Evolutionary conservation across 1,284 basidiomycete genomes (phyloP).

Genomic region (Trametes pubescens): DNA sequence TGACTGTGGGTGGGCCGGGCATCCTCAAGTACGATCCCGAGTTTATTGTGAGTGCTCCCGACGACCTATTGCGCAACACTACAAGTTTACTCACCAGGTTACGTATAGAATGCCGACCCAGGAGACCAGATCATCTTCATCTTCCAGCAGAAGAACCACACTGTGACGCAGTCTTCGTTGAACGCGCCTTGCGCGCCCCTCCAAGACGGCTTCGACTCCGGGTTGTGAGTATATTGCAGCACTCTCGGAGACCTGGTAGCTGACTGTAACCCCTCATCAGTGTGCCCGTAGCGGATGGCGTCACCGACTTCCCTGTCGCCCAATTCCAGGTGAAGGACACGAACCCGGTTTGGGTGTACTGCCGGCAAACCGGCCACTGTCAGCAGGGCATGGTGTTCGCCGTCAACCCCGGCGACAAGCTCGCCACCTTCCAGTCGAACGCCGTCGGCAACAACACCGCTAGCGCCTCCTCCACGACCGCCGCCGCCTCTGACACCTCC

Average conservation of each 20-base stretch:
- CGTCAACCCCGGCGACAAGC: slow-evolving; percentile 62
- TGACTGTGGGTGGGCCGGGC: slow-evolving; percentile 63
- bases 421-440: slow-evolving; percentile 59
- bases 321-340: slow-evolving; percentile 52
- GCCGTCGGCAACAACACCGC: slow-evolving; percentile 49
- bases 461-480: slow-evolving; percentile 35
- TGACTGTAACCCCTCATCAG: slow-evolving; percentile 40
- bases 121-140: slow-evolving; percentile 62
- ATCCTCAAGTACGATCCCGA: slow-evolving; percentile 53
- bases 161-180: slow-evolving; percentile 66
- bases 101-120: slow-evolving; percentile 50
- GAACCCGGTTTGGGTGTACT: slow-evolving; percentile 69
- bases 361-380: slow-evolving; percentile 54
- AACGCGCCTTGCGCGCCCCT: slow-evolving; percentile 55
- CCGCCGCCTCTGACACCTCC: slow-evolving; percentile 38
- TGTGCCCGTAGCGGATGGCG: slow-evolving; percentile 55
- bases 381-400: slow-evolving; percentile 71
- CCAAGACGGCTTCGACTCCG: slow-evolving; percentile 61
- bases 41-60: slow-evolving; percentile 51
- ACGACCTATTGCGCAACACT: too few relatives aligned
- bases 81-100: neutral
- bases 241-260: neutral
- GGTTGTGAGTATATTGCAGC: slow-evolving; percentile 53
- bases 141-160: slow-evolving; percentile 71
- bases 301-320: slow-evolving; percentile 55